A percentile compares a stretch with the other conserved stretches of the same genome.
phyloP scores from a whole-genome alignment of 1,284 basidiomycete genomes.

The Cutaneotrichosporon sp. region DNA sequence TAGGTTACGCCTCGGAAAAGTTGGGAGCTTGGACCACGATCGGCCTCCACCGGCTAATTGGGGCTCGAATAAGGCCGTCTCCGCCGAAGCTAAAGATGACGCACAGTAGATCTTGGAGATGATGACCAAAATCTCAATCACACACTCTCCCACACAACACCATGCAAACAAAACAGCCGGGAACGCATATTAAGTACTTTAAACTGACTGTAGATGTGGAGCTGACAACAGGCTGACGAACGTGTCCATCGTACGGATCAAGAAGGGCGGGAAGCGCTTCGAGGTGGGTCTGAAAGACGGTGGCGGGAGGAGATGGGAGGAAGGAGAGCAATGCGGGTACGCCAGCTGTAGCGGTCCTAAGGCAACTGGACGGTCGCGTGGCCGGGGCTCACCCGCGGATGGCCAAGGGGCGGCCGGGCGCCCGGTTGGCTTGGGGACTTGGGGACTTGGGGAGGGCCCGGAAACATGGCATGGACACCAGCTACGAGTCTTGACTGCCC shows the following conservation, averaged over 20 bases:
- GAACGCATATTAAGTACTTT: constrained; percentile 28
- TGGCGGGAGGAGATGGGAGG: neutral
- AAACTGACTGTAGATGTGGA: neutral
- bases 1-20: neutral
- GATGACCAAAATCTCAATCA: constrained; percentile 2
- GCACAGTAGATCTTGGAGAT: neutral
- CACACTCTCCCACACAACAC: neutral
- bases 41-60: neutral
- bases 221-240: constrained; percentile 72
- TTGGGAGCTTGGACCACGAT: neutral
- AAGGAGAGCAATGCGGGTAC: no score
- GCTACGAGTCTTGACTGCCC: no score
- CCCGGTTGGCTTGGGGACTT: no score
- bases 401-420: no score
- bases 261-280: constrained; percentile 96
- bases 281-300: constrained; percentile 61
- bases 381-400: no score
- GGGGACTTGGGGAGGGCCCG: no score
- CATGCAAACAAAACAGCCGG: constrained; percentile 26
- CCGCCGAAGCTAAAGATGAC: neutral
- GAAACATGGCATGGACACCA: no score
- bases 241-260: constrained; percentile 90
- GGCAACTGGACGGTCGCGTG: no score
- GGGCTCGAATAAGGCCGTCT: neutral
- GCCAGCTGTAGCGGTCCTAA: no score